Percentiles rank a stretch among this genome's conserved stretches.
Conservation (phyloP, 176 grass and related monocot species). For the Carex kokanica region DNA sequence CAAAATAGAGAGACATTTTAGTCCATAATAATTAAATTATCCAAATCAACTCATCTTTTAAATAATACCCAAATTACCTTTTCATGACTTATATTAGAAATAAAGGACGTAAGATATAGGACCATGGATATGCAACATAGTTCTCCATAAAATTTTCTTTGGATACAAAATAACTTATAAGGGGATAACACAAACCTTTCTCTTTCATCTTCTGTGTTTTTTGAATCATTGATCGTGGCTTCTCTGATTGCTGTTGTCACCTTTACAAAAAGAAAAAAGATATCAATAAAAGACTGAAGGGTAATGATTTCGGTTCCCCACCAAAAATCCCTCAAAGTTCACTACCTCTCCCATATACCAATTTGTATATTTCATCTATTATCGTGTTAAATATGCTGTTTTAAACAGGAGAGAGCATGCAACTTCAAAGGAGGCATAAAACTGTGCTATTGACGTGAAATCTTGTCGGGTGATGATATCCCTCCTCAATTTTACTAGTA, state of each 20-base stretch:
- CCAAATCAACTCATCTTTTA: neutral
- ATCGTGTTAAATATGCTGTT: neutral
- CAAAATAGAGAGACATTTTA: constrained; percentile 19
- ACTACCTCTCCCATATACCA: neutral
- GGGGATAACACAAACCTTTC: constrained; percentile 42
- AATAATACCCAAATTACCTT: neutral
- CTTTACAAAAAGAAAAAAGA: constrained; percentile 27
- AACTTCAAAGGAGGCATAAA: neutral
- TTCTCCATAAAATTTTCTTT: neutral
- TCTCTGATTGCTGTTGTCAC: constrained; percentile 35
- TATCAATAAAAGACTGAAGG: constrained; percentile 15
- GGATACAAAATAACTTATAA: constrained; percentile 15
- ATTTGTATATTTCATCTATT: neutral
- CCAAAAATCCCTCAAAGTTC: neutral
- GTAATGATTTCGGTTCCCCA: neutral
- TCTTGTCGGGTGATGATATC: neutral
- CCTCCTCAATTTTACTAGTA: neutral
- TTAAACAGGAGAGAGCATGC: neutral
- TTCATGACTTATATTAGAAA: constrained; percentile 3
- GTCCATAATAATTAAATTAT: neutral
- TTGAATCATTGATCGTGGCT: constrained; percentile 30
- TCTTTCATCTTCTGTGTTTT: constrained; percentile 37
- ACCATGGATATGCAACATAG: neutral
- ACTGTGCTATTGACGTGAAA: neutral
- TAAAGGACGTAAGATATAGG: neutral